A percentile compares a stretch with the other conserved stretches of the same genome.
Evolutionary conservation across 2,329 filamentous ascomycete genomes (phyloP).

Genomic region (Epichloe sibirici): DNA sequence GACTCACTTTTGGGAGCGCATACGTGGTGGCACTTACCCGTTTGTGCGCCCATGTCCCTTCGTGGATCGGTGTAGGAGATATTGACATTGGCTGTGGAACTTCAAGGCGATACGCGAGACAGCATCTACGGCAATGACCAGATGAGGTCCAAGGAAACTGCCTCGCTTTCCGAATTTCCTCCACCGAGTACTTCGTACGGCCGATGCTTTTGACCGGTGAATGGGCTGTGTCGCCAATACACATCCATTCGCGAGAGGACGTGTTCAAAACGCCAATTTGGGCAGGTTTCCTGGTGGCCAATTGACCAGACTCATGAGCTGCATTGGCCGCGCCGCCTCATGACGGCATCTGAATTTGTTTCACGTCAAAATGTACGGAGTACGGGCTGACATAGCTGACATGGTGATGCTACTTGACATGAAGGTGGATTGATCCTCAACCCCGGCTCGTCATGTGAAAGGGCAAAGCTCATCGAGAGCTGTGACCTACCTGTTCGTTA

Average conservation of each 20-base stretch:
- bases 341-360: neutral
- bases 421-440: too few species aligned
- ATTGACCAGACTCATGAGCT: neutral
- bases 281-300: neutral
- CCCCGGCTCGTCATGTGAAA: too few species aligned
- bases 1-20: neutral
- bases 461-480: too few species aligned
- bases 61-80: neutral
- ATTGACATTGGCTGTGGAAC: neutral
- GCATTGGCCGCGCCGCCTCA: neutral
- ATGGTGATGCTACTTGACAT: neutral
- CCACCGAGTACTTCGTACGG: neutral
- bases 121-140: neutral
- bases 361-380: neutral
- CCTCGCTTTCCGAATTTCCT: neutral
- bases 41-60: neutral
- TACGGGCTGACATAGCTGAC: neutral
- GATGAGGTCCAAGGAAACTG: neutral
- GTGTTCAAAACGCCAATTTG: neutral
- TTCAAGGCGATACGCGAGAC: neutral
- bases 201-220: neutral
- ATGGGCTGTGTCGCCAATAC: neutral
- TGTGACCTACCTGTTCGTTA: too few species aligned
- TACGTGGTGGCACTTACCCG: neutral
- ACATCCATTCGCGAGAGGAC: neutral